A percentile compares a stretch with the other conserved stretches of the same genome.
Evolutionary conservation across 1,284 basidiomycete genomes (phyloP).

Genomic region (Apiotrichum sp.): DNA sequence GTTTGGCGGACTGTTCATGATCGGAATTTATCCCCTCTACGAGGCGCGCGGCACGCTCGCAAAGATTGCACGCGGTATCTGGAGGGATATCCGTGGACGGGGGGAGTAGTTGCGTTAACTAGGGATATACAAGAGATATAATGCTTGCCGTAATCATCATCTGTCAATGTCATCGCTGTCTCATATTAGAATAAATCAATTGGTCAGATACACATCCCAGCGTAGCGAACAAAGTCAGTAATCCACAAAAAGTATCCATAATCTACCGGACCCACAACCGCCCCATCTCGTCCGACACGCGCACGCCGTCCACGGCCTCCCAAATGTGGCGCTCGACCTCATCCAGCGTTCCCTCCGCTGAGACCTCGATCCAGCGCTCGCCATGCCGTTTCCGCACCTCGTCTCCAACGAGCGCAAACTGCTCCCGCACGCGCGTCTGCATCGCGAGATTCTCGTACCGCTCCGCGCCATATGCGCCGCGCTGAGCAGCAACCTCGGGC

Average conservation of each 20-base stretch:
- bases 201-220: no score
- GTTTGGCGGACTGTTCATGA: constrained; percentile 64
- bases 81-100: constrained; percentile 6
- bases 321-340: constrained; percentile 59
- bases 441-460: constrained; percentile 76
- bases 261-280: no score
- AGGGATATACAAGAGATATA: no score
- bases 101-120: not conserved
- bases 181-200: no score
- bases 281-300: no score
- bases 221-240: no score
- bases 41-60: constrained; percentile 66
- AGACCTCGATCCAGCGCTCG: constrained; percentile 57
- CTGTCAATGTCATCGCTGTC: no score
- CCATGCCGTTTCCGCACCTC: constrained; percentile 46
- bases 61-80: constrained; percentile 48
- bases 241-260: no score
- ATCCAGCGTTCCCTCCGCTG: constrained; percentile 58
- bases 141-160: no score
- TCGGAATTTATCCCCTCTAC: constrained; percentile 76
- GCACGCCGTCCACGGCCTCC: constrained; percentile 49
- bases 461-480: constrained; percentile 88
- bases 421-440: constrained; percentile 60
- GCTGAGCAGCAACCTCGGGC: constrained; percentile 60
- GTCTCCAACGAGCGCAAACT: constrained; percentile 59